Base-by-base conservation (phyloP, 2,329 filamentous ascomycete genomes). In the Colletotrichum neosansevieriae region DNA sequence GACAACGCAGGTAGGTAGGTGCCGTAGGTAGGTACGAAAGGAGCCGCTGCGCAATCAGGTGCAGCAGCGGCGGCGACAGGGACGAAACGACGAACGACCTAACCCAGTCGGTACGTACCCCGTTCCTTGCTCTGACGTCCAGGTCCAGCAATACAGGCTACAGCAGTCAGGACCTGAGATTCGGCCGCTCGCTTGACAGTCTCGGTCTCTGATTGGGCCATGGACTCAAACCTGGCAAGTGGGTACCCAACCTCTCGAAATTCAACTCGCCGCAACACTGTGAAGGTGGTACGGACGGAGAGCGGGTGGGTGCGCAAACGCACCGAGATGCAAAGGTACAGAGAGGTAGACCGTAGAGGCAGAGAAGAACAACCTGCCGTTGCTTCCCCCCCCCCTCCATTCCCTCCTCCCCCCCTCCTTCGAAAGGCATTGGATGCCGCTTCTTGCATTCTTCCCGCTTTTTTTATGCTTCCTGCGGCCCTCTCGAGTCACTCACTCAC, bases 241-340 rank as follows among this genome's bases (percentile, higher is more conserved):
- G 64, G 65, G 49, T 36, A 61, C 75, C 77, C 77, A 79, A 73
- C 77, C 77, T 78, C 77, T 79, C 74, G 70, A 75, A 29, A 75
- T 79, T 77, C 72, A 49, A 67, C 57, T 67, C 56, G 67, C 29
- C 47, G 42, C 53, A 53, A n/a, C n/a, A n/a, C n/a, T n/a, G n/a
- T n/a, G n/a, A n/a, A 21, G 38, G 65, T 58, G 17, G 4, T 24
- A 4, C 4, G 64, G 32, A 58, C 64, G 60, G 15, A 15, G 17
- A 19, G 42, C 17, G 42, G 15, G 49, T 51, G 62, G 57, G 63
- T 45, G 63, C 54, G 59, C 51, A 62, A 32, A 53, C 62, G 45
- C 45, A 67, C 45, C 21, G 24, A 15, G 38, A 21, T 58, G 38
- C 53, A 64, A n/a, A 17, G 29, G 13, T 29, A 29, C 3, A 5